Conservation (phyloP, 371 early-diverging fungal species). For the Circinella umbellata region DNA sequence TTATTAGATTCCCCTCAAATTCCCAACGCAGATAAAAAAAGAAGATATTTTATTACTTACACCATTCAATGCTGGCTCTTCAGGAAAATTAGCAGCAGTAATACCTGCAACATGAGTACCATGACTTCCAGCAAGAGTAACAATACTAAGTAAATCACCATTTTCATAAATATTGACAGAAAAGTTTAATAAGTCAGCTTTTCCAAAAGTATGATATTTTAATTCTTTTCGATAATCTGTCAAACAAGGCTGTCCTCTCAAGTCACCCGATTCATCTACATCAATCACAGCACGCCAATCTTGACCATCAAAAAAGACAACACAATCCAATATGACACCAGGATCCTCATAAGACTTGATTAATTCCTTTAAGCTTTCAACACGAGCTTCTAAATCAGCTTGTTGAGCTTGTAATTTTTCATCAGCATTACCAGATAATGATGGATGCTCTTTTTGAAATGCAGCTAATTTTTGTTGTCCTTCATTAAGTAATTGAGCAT, state of each 20-base stretch:
- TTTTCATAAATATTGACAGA: conserved; percentile 92
- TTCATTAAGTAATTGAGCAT: conserved; percentile 66
- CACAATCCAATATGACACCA: conserved; percentile 83
- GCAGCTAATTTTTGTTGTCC: conserved; percentile 63
- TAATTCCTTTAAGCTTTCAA: conserved; percentile 69
- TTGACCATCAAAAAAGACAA: conserved; percentile 87
- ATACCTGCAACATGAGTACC: conserved; percentile 96
- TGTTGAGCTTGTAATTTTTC: conserved; percentile 40
- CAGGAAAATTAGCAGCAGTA: conserved; percentile 82
- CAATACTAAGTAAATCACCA: conserved; percentile 80
- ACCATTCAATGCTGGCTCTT: conserved; percentile 86
- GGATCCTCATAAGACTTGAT: conserved; percentile 75
- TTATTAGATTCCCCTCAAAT: not conserved
- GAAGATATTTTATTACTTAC: conserved; percentile 37
- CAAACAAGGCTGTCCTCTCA: conserved; percentile 68
- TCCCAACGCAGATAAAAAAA: not conserved
- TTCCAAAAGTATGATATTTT: conserved; percentile 77
- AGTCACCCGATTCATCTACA: conserved; percentile 78
- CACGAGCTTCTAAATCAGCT: conserved; percentile 72
- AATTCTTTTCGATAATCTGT: conserved; percentile 81
- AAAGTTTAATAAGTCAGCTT: conserved; percentile 83
- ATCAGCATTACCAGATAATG: conserved; percentile 12
- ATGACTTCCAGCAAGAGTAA: conserved; percentile 83
- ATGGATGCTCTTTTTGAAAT: conserved; percentile 47
- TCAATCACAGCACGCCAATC: conserved; percentile 90